Evolutionary conservation across 345 rosid genomes (phyloP), one percentile per base, ranked within the genome.

Genomic region (Combretum micranthum): DNA sequence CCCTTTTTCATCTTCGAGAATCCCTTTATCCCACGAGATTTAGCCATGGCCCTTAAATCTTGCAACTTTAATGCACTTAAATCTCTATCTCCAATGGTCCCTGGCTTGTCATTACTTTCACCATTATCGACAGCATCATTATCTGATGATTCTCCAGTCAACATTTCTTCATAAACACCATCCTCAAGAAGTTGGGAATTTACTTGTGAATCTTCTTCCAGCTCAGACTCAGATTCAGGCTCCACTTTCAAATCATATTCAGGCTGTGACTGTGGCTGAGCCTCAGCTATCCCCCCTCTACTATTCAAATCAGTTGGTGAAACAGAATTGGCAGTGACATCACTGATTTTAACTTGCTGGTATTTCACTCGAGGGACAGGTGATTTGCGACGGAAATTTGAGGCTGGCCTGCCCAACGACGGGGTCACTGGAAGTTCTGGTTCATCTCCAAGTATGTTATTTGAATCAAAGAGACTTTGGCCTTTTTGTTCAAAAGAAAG

Each of bases 1-100:
- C 69, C 64, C 71, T 88, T 92, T 77, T 88, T 92, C 95, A 88
- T 80, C 84, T 77, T 92, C 11, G 95, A 88, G 67, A 67, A 70
- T 69, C 93, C 90, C 70, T 78, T 92, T 57, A 88, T 16, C 20
- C 98, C 89, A 1, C 84, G 79, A 48, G 91, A 72, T 60, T 86
- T 92, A 32, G 97, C 96, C 50, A 88, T 53, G 58, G 74, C 80
- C 68, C 85, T 83, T 58, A 92, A 78, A 65, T 83, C 95, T 2
- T 69, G 43, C 15, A 86, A 65, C 82, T 92, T 92, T 74, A 86
- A 19, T 19, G 71, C 69, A 65, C 73, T 78, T 71, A 92, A 66
- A 62, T 86, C 83, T 43, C 49, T 64, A 0, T 62, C 65, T 57
- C 61, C 66, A 12, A 12, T 64, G 13, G 20, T 44, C 66, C 65